These are phyloP conservation scores for Dendryphion nanum DNA, from an alignment of 2,329 filamentous ascomycete genomes.

Conservation along the genomic window DNA sequence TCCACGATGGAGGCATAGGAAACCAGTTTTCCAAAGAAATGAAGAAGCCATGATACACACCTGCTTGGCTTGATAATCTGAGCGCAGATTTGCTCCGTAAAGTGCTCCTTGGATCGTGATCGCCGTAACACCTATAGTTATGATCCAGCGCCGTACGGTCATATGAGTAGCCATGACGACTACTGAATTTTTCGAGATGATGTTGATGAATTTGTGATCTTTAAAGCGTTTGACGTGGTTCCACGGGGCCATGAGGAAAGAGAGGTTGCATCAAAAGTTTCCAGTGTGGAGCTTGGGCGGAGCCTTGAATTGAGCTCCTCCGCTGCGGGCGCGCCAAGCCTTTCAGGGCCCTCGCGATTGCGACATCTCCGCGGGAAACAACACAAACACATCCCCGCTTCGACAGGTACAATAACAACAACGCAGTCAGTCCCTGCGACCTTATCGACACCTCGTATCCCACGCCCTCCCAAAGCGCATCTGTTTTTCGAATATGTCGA, in stretches of 20 bases:
- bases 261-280: neutral
- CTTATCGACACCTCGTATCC: slow-evolving; percentile 1
- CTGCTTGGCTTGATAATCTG: slow-evolving; percentile 50
- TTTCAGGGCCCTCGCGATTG: neutral
- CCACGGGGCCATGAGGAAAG: neutral
- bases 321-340: neutral
- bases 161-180: slow-evolving; percentile 22
- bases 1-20: neutral
- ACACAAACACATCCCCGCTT: neutral
- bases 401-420: neutral
- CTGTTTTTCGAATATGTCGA: slow-evolving; percentile 23
- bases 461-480: neutral
- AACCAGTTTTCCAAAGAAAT: neutral
- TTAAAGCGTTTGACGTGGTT: slow-evolving; percentile 1
- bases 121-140: slow-evolving; percentile 55
- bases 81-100: slow-evolving; percentile 61
- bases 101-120: slow-evolving; percentile 58
- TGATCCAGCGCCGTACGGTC: slow-evolving; percentile 48
- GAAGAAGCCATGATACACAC: slow-evolving; percentile 32
- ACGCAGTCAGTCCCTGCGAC: slow-evolving; percentile 1
- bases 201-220: neutral
- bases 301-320: neutral
- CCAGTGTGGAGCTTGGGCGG: neutral
- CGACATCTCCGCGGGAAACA: neutral
- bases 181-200: slow-evolving; percentile 2